A percentile compares a stretch with the other conserved stretches of the same genome.
phyloP scores from a whole-genome alignment of 768 basidiomycete genomes.

The Asterophora parasitica region DNA sequence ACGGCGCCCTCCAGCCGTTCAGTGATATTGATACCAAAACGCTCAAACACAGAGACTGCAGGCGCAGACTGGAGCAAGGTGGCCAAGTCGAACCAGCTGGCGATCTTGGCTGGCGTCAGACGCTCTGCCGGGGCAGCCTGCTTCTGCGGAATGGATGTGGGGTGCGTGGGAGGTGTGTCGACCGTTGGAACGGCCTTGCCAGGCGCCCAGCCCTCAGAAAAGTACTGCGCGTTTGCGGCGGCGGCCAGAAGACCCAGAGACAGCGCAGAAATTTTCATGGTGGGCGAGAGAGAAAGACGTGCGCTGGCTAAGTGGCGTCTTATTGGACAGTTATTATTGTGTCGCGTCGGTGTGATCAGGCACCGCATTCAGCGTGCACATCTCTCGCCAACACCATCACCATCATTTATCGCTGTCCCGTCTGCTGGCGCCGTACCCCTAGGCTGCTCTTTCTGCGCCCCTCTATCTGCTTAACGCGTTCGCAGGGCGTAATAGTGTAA shows the following conservation, averaged over 20 bases:
- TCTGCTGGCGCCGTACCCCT: not conserved
- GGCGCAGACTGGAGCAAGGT: conserved; percentile 49
- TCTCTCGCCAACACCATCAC: not conserved
- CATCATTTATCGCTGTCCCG: not conserved
- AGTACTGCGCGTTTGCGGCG: conserved; percentile 59
- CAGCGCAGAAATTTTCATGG: conserved; percentile 47
- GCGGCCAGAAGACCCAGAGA: conserved; percentile 32
- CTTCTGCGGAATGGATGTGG: conserved; percentile 19
- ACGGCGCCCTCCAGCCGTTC: conserved; percentile 38
- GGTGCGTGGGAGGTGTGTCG: conserved; percentile 16
- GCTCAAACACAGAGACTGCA: conserved; percentile 46
- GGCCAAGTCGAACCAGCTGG: conserved; percentile 32
- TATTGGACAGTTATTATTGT: not conserved
- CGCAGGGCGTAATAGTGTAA: not conserved
- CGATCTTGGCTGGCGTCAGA: conserved; percentile 17
- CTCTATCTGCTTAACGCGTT: not conserved
- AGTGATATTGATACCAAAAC: conserved; percentile 68
- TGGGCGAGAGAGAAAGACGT: conserved; percentile 14
- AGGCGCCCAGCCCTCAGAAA: conserved; percentile 78
- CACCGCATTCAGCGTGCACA: conserved; percentile 1
- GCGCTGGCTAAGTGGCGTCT: conserved; percentile 2
- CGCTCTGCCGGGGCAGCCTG: conserved; percentile 17
- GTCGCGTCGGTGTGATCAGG: not conserved
- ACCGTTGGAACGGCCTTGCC: conserved; percentile 49
- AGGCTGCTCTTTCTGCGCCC: not conserved